Base-by-base conservation (phyloP, 192 early-diverging fungal species). In the Obelidium mucronatum region DNA sequence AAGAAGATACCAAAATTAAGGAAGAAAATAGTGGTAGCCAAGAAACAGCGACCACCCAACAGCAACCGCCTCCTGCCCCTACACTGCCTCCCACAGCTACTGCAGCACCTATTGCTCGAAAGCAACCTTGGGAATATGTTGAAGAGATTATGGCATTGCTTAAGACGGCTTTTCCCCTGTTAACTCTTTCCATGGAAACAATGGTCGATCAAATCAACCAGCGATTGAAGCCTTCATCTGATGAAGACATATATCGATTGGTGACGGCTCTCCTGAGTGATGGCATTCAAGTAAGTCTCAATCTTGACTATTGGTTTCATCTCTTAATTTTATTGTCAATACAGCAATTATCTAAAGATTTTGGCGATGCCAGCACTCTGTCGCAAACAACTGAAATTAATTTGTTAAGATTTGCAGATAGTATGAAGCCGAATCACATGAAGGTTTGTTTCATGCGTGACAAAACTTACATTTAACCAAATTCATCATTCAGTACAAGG, bases 201-300 rank as follows among this genome's bases (percentile, higher is more conserved):
- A 98, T 99, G 95, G 92, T 96, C 4, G 96, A 99, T 78, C 96
- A 98, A 82, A 95, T 99, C n/a, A 90, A 94, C 51, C 90, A 93
- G 70, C 87, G 94, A 3, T 82, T 99, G 58, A 98, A 98, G 79
- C 96, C 96, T 2, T 91, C 92, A 8, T 91, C 95, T 0, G 96
- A 98, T 79, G 97, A 99, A 78, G 98, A 99, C 69, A 98, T 98
- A 66, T 98, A 99, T 72, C 88, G 98, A 17, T 81, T 98, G 64
- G 94, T 98, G 69, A 93, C 94, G 26, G 96, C 96, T 4, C 83
- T 98, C 26, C 88, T 97, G 33, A 94, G 91, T 30, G 98, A 98
- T 81, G 94, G 92, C 15, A 87, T 96, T 69, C 93, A 94, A 87
- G 92, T 93, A n/a, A n/a, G n/a, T n/a, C n/a, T n/a, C n/a, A n/a